Conservation (phyloP, 768 basidiomycete species). For the Lentinula raphanica region DNA sequence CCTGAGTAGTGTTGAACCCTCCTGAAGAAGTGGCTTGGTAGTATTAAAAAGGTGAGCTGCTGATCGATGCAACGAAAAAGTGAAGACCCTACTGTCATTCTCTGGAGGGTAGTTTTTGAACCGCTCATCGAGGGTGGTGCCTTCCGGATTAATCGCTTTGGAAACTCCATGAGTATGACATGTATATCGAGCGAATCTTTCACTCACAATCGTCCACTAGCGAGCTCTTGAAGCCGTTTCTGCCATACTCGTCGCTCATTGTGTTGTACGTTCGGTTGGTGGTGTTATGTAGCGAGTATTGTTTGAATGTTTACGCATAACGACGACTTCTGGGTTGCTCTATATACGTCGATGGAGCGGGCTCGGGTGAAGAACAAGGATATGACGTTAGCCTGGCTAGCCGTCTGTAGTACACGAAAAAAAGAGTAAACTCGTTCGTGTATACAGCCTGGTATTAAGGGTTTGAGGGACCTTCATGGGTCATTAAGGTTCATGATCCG, state of each 20-base stretch:
- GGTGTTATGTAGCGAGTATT: too few species aligned
- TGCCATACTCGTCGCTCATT: constrained; percentile 9
- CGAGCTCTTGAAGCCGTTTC: not conserved
- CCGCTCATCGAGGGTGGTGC: not conserved
- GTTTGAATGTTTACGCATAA: not conserved
- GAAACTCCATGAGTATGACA: too few species aligned
- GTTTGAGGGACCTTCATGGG: too few species aligned
- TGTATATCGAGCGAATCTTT: too few species aligned
- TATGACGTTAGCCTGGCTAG: too few species aligned
- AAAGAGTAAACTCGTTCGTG: too few species aligned
- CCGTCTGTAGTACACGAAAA: too few species aligned
- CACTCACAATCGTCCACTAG: constrained; percentile 4
- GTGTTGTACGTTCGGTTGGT: not conserved
- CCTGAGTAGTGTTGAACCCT: constrained; percentile 18
- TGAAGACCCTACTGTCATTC: not conserved
- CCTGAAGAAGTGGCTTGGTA: constrained; percentile 20
- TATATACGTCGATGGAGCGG: not conserved
- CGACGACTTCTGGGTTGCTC: not conserved
- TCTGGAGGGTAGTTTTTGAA: constrained; percentile 2
- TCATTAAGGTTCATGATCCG: too few species aligned
- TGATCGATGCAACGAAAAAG: too few species aligned
- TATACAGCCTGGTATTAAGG: too few species aligned
- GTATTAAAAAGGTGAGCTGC: too few species aligned
- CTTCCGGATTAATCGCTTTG: not conserved
- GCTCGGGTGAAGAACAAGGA: not conserved